Evolutionary conservation across 129 eudicot species (phyloP), one percentile per base, ranked within the genome.

Genomic region (Logfia minima): DNA sequence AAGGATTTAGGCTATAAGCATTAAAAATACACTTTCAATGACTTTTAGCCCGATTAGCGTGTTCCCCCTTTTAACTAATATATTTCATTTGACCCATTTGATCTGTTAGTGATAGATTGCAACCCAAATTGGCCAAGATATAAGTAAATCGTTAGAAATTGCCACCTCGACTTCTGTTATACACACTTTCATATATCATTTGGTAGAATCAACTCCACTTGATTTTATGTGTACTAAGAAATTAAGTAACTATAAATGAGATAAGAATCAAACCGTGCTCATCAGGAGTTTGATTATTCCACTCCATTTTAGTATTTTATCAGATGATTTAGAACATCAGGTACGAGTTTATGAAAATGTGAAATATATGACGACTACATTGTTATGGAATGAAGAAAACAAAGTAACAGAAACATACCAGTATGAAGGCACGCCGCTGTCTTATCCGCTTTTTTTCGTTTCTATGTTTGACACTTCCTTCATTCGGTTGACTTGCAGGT

Each of bases 381-480:
- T 17, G 53, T 76, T 26, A 66, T 21, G 55, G 1, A 6, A 53
- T 13, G 16, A 72, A 68, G 75, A 13, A 65, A 16, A 72, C 37
- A 75, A 65, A 1, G 48, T 0, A 21, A 66, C 31, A 51, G 61
- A 51, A 51, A 45, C 71, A 8, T 79, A 95, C 99, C 99, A 79
- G 51, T 75, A 89, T 86, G 80, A 95, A 95, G 55, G 88, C 87
- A 7, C 86, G 87, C n/a, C 59, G 79, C 70, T 65, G 88, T 68
- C 79, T 86, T n/a, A 85, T 85, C 74, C 97, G 74, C 79, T 95
- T 95, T 81, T 91, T 89, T 89, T 91, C 99, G 5, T 89, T 89
- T 92, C 99, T 89, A 31, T 77, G 85, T 88, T 95, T 95, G n/a
- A 89, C 90, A 81, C 96, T 95, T 79, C 97, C 97, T 70, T 79